Conservation (phyloP, 805 yeast genomes). For the Kodamaea kaohsiungensis region DNA sequence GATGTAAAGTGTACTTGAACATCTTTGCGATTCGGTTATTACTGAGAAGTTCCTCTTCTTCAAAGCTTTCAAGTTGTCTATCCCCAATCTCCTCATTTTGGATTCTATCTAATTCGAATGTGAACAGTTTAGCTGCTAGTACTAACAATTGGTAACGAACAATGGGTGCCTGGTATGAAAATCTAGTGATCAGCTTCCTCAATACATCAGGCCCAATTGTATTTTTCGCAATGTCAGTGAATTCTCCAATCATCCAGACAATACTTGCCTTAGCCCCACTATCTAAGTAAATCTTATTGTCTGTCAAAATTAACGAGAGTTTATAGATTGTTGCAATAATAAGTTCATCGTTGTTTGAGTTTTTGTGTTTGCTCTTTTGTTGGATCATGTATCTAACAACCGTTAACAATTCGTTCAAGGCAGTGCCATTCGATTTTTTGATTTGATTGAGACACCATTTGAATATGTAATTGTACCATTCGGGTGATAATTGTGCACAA, state of each 20-base stretch:
- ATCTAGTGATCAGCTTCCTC: slow-evolving; percentile 54
- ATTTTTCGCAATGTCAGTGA: slow-evolving; percentile 40
- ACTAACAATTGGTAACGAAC: slow-evolving; percentile 73
- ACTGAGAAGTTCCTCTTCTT: slow-evolving; percentile 2
- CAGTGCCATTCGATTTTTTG: slow-evolving; percentile 27
- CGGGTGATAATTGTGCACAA: slow-evolving; percentile 50
- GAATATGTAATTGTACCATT: slow-evolving; percentile 56
- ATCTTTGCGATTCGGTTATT: slow-evolving; percentile 33
- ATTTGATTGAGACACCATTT: slow-evolving; percentile 63
- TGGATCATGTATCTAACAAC: slow-evolving; percentile 75
- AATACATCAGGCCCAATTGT: slow-evolving; percentile 73
- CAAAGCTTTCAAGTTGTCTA: background rate
- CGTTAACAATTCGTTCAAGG: slow-evolving; percentile 66
- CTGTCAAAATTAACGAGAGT: slow-evolving; percentile 36
- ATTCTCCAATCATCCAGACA: slow-evolving; percentile 91
- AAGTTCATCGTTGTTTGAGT: slow-evolving; percentile 5
- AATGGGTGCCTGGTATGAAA: slow-evolving; percentile 52
- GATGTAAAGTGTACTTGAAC: slow-evolving; percentile 60
- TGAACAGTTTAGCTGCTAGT: slow-evolving; percentile 70
- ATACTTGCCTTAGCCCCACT: slow-evolving; percentile 73
- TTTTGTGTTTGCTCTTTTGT: slow-evolving; percentile 29
- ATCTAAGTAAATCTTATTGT: slow-evolving; percentile 22
- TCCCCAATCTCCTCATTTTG: slow-evolving; percentile 18
- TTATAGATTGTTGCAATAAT: slow-evolving; percentile 52
- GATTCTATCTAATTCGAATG: slow-evolving; percentile 51